phyloP scores from a whole-genome alignment of 1,139 yeast species.

The Petasospora rhodanensis region DNA sequence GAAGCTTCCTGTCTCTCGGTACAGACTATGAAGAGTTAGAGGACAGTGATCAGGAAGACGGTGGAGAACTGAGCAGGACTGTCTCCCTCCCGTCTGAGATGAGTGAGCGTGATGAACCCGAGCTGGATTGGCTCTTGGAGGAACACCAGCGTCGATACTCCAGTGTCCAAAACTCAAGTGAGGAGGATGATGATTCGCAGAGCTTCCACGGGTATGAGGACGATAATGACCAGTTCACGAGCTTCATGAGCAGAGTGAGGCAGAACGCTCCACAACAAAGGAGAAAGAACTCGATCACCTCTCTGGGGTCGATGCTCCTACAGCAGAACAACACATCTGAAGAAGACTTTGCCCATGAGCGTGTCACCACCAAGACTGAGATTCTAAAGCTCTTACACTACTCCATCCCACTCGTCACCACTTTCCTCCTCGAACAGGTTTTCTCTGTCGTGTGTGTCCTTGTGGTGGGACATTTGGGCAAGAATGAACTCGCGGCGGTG shows the following conservation, averaged over 20 bases:
- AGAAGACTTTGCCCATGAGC: conserved; percentile 40
- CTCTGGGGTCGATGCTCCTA: conserved; percentile 23
- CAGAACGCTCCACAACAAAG: conserved; percentile 20
- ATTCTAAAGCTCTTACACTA: conserved; percentile 45
- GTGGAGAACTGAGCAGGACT: conserved; percentile 38
- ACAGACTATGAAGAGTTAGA: conserved; percentile 32
- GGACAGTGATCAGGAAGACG: conserved; percentile 37
- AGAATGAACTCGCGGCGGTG: conserved; percentile 67
- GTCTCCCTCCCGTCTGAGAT: conserved; percentile 62
- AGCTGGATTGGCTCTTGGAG: conserved; percentile 57
- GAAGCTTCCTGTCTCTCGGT: conserved; percentile 55
- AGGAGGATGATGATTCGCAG: conserved; percentile 18
- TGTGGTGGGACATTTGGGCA: conserved; percentile 78
- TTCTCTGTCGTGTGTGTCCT: conserved; percentile 67
- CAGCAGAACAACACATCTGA: conserved; percentile 26
- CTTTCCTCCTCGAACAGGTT: conserved; percentile 67
- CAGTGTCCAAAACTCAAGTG: conserved; percentile 27
- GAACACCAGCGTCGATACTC: conserved; percentile 61
- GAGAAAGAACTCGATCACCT: conserved; percentile 31
- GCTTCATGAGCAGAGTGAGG: conserved; percentile 25
- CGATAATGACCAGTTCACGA: conserved; percentile 27
- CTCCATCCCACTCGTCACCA: conserved; percentile 59
- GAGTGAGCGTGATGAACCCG: conserved; percentile 43
- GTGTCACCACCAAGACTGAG: conserved; percentile 45
- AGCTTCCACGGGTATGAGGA: conserved; percentile 38